Evolutionary conservation across 1,284 basidiomycete species (phyloP).

Genomic region (Moniliella sp.): DNA sequence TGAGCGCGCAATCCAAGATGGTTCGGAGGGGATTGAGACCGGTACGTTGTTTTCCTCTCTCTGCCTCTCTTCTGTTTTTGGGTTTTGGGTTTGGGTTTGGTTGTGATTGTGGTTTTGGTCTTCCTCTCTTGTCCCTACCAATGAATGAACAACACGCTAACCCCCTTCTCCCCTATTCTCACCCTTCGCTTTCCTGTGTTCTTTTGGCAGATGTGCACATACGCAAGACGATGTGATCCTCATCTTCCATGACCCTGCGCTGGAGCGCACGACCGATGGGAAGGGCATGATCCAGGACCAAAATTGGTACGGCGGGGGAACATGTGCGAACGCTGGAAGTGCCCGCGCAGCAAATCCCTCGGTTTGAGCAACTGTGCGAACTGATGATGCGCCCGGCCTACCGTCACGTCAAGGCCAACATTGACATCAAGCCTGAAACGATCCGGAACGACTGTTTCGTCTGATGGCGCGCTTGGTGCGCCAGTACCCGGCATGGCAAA

Average conservation of each 20-base stretch:
- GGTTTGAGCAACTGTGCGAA: constrained; percentile 22
- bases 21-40: constrained; percentile 30
- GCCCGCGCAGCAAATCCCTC: constrained; percentile 41
- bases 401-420: constrained; percentile 31
- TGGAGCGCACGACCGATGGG: constrained; percentile 42
- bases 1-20: constrained; percentile 26
- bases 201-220: constrained; percentile 97
- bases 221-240: constrained; percentile 68
- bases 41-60: constrained; percentile 6
- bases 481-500: constrained; percentile 53
- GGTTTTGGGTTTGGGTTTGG: too few relatives aligned
- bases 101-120: too few relatives aligned
- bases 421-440: constrained; percentile 87
- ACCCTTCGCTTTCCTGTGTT: too few relatives aligned
- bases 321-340: constrained; percentile 58
- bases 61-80: too few relatives aligned
- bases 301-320: constrained; percentile 44
- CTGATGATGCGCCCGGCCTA: constrained; percentile 26
- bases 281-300: constrained; percentile 39
- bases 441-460: constrained; percentile 62
- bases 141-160: too few relatives aligned
- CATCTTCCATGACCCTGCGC: constrained; percentile 76
- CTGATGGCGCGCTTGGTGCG: constrained; percentile 60
- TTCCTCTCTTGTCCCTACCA: too few relatives aligned
- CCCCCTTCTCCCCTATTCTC: too few relatives aligned